A percentile compares a stretch with the other conserved stretches of the same genome.
These are phyloP conservation scores for Litsea cubeba DNA, from an alignment of 164 flowering plant species.

Conservation along the genomic window DNA sequence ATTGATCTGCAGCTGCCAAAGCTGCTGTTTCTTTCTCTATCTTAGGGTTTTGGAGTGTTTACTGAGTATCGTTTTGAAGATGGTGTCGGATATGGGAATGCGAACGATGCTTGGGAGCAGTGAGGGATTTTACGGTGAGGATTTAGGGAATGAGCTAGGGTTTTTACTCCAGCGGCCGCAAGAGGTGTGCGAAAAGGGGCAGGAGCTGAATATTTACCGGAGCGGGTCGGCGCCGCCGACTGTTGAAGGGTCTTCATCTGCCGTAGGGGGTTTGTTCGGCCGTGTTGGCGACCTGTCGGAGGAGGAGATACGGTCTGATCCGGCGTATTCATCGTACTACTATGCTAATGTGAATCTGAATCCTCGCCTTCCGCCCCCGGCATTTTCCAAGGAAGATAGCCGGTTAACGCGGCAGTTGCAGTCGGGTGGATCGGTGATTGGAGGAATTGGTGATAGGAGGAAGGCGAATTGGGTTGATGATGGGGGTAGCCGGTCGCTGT, in stretches of 20 bases:
- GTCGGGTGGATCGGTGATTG: conserved; percentile 34
- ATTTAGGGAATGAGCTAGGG: conserved; percentile 39
- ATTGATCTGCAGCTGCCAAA: not conserved
- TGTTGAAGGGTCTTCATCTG: conserved; percentile 66
- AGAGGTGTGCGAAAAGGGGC: conserved; percentile 43
- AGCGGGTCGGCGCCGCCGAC: conserved; percentile 94
- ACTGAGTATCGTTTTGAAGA: conserved; percentile 22
- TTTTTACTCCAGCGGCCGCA: conserved; percentile 36
- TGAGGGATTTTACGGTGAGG: conserved; percentile 42
- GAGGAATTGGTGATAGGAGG: conserved; percentile 42
- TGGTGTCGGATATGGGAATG: conserved; percentile 49
- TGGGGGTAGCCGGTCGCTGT: conserved; percentile 27
- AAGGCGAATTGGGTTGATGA: conserved; percentile 46
- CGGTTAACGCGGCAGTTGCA: conserved; percentile 50
- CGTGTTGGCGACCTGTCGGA: conserved; percentile 30
- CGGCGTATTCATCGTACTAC: conserved; percentile 61
- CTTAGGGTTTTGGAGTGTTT: conserved; percentile 6
- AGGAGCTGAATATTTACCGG: conserved; percentile 49
- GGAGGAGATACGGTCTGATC: conserved; percentile 60
- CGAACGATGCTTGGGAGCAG: conserved; percentile 33
- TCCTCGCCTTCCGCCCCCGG: conserved; percentile 78
- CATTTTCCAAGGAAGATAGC: conserved; percentile 47
- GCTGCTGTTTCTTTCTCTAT: not conserved
- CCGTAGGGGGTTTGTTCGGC: conserved; percentile 54
- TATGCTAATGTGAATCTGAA: conserved; percentile 61